Conservation (phyloP, 768 basidiomycete genomes). For the Lyophyllum atratum region DNA sequence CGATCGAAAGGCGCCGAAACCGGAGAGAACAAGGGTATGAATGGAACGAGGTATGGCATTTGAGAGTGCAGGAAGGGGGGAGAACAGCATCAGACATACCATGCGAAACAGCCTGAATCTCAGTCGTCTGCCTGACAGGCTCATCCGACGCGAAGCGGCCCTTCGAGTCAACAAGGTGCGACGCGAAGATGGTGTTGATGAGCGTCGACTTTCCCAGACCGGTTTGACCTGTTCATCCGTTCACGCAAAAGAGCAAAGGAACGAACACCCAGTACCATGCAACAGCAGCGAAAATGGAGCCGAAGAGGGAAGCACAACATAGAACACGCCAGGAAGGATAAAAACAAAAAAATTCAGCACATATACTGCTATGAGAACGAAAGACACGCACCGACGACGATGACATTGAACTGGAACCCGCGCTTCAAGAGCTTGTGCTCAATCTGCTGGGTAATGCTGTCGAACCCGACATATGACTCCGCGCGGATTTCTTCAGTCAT, state of each 20-base stretch:
- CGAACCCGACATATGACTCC: conserved; percentile 94
- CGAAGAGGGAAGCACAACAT: not conserved
- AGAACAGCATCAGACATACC: conserved; percentile 55
- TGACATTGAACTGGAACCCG: conserved; percentile 99
- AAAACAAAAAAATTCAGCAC: conserved; percentile 1
- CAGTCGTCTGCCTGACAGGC: conserved; percentile 92
- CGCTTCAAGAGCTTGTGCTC: conserved; percentile 99
- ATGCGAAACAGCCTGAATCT: conserved; percentile 94
- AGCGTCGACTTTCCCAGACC: conserved; percentile 98
- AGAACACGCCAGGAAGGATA: not conserved
- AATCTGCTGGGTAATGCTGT: conserved; percentile 95
- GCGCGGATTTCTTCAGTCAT: conserved; percentile 80
- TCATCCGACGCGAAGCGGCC: conserved; percentile 88
- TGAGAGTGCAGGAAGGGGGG: not conserved
- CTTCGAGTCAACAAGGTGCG: conserved; percentile 97
- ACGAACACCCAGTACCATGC: not conserved
- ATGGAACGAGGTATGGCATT: not conserved
- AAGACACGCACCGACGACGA: conserved; percentile 80
- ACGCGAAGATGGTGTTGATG: conserved; percentile 99
- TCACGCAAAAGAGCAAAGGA: not conserved
- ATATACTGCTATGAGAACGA: not conserved
- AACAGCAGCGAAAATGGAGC: not conserved
- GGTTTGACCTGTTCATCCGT: conserved; percentile 73
- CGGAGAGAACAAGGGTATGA: not conserved
- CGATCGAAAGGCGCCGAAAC: not conserved